Conservation (phyloP, 495 filamentous ascomycete genomes). For the Aspergillus taichungensis region DNA sequence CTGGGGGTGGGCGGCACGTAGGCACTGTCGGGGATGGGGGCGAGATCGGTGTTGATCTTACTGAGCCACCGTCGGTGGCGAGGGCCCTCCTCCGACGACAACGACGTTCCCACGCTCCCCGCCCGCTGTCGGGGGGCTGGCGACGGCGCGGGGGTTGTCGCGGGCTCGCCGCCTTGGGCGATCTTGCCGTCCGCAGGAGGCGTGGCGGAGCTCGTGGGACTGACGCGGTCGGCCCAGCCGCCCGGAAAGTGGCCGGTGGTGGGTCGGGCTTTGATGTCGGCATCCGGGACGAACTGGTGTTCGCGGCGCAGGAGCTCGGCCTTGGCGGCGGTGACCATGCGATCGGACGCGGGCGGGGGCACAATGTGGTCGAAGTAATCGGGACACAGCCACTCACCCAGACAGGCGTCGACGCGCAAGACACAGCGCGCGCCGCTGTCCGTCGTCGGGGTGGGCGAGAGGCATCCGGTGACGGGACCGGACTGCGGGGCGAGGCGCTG, state of each 20-base stretch:
- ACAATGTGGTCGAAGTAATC: slow-evolving; percentile 90
- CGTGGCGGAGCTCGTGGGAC: slow-evolving; percentile 14
- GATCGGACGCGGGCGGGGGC: slow-evolving; percentile 72
- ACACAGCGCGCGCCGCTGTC: slow-evolving; percentile 10
- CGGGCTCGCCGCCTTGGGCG: slow-evolving; percentile 12
- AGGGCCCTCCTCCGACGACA: slow-evolving; percentile 7
- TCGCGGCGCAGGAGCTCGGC: slow-evolving; percentile 68
- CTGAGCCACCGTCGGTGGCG: slow-evolving; percentile 12
- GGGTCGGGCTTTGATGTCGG: slow-evolving; percentile 17
- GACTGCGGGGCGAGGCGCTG: no score
- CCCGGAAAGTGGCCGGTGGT: slow-evolving; percentile 49
- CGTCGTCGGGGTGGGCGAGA: no score
- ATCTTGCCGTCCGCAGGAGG: slow-evolving; percentile 19
- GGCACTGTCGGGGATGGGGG: slow-evolving; percentile 17
- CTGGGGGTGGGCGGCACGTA: slow-evolving; percentile 72
- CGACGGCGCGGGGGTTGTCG: slow-evolving; percentile 5
- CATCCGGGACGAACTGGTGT: slow-evolving; percentile 31
- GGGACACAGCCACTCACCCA: slow-evolving; percentile 91
- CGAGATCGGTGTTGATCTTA: slow-evolving; percentile 27
- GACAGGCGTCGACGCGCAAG: slow-evolving; percentile 79
- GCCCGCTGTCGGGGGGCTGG: slow-evolving; percentile 22
- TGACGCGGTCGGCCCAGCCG: slow-evolving; percentile 41
- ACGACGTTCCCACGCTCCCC: slow-evolving; percentile 19
- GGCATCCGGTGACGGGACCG: no score
- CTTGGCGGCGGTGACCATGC: slow-evolving; percentile 84